These are phyloP conservation scores for Diaporthe citriasiana DNA, from an alignment of 2,329 filamentous ascomycete species.

Conservation along the genomic window DNA sequence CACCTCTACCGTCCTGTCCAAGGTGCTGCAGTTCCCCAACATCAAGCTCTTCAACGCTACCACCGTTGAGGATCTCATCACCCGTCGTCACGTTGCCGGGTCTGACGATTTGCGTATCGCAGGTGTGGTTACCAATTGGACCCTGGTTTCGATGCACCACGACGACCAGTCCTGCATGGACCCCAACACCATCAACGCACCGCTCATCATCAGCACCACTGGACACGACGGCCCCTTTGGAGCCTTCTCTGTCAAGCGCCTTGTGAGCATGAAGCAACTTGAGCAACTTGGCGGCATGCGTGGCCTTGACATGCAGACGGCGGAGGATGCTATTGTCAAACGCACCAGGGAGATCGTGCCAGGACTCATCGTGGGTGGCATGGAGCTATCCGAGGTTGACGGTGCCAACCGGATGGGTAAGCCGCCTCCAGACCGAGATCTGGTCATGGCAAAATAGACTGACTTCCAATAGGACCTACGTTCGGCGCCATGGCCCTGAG, in stretches of 20 bases:
- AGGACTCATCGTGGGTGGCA: constrained; percentile 92
- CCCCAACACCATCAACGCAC: constrained; percentile 95
- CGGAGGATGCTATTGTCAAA: constrained; percentile 95
- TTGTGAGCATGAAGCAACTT: constrained; percentile 88
- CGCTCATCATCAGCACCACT: constrained; percentile 88
- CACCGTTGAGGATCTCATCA: constrained; percentile 92
- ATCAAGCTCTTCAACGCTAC: constrained; percentile 98
- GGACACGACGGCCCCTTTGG: constrained; percentile 94
- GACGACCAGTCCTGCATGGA: constrained; percentile 97
- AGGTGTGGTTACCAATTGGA: constrained; percentile 97
- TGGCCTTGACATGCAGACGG: constrained; percentile 90
- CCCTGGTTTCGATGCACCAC: constrained; percentile 87
- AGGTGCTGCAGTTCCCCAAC: constrained; percentile 88
- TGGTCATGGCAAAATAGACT: constrained; percentile 78
- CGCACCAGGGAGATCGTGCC: constrained; percentile 89
- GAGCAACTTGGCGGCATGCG: constrained; percentile 92
- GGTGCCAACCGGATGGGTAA: constrained; percentile 90
- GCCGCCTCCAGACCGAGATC: constrained; percentile 78
- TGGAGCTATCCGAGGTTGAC: constrained; percentile 93
- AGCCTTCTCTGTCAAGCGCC: constrained; percentile 90
- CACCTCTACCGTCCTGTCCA: constrained; percentile 87
- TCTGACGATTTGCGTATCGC: constrained; percentile 77
- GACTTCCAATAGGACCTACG: constrained; percentile 69
- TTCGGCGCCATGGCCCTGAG: constrained; percentile 91
- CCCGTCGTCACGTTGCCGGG: constrained; percentile 70